A percentile compares a stretch with the other conserved stretches of the same genome.
Evolutionary conservation across 371 early-diverging fungal species (phyloP).

Genomic region (Apophysomyces ossiformis): DNA sequence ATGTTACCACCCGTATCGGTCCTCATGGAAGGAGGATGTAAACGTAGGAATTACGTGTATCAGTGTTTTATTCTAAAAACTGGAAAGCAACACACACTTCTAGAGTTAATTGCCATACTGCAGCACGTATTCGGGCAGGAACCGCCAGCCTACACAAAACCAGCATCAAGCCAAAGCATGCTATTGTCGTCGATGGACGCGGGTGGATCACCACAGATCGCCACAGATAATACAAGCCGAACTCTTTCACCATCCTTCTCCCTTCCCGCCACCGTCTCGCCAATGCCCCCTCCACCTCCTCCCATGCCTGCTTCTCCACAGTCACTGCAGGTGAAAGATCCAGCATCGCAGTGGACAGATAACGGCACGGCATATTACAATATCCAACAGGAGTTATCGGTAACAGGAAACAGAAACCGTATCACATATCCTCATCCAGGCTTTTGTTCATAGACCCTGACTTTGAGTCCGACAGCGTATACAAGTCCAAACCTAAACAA

Average conservation of each 20-base stretch:
- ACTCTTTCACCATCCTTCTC: slow-evolving; percentile 15
- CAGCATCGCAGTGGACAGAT: slow-evolving; percentile 28
- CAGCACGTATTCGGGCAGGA: slow-evolving; percentile 77
- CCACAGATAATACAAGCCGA: slow-evolving; percentile 25
- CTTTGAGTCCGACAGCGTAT: slow-evolving; percentile 24
- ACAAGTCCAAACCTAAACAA: slow-evolving; percentile 2
- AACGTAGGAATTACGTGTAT: slow-evolving; percentile 27
- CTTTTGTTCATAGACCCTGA: slow-evolving; percentile 29
- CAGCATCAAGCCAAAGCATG: slow-evolving; percentile 18
- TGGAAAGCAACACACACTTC: slow-evolving; percentile 60
- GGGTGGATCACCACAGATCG: slow-evolving; percentile 30
- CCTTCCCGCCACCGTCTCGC: slow-evolving; percentile 25
- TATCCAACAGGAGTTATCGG: slow-evolving; percentile 49
- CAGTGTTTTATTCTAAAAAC: not conserved
- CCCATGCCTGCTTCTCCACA: slow-evolving; percentile 25
- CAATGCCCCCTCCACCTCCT: slow-evolving; percentile 22
- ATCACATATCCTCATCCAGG: not conserved
- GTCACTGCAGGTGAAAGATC: slow-evolving; percentile 21
- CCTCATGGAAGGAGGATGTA: slow-evolving; percentile 57
- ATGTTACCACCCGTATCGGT: slow-evolving; percentile 84
- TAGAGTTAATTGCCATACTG: slow-evolving; percentile 66
- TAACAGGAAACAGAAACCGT: slow-evolving; percentile 16
- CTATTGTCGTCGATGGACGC: slow-evolving; percentile 16
- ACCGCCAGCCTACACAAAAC: slow-evolving; percentile 81
- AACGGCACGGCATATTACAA: slow-evolving; percentile 51